phyloP scores from a whole-genome alignment of 768 basidiomycete species.

The Lentinula boryana region DNA sequence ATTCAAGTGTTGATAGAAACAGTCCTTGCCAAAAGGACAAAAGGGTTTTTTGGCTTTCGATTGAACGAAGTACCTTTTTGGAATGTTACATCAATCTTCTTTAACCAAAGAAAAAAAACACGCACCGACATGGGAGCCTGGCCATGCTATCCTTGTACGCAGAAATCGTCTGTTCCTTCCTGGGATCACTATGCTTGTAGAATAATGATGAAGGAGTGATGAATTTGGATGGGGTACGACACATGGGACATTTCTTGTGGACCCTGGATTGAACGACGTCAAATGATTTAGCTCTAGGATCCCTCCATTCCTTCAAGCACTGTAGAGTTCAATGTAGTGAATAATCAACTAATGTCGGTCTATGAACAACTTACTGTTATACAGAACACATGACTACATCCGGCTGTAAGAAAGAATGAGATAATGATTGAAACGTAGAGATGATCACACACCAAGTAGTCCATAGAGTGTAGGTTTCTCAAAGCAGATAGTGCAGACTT shows the following conservation, averaged over 20 bases:
- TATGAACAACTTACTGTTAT: slow-evolving; percentile 40
- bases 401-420: slow-evolving; percentile 31
- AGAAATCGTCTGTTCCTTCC: slow-evolving; percentile 45
- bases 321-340: slow-evolving; percentile 19
- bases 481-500: slow-evolving; percentile 66
- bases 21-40: slow-evolving; percentile 78
- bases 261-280: slow-evolving; percentile 51
- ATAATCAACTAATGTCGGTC: neutral
- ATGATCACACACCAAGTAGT: slow-evolving; percentile 45
- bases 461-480: slow-evolving; percentile 69
- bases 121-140: slow-evolving; percentile 61
- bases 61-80: slow-evolving; percentile 52
- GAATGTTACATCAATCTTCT: neutral
- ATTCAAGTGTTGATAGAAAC: slow-evolving; percentile 72
- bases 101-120: slow-evolving; percentile 3
- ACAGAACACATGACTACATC: slow-evolving; percentile 78
- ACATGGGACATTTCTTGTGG: slow-evolving; percentile 77
- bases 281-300: slow-evolving; percentile 42
- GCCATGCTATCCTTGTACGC: slow-evolving; percentile 73
- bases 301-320: slow-evolving; percentile 81
- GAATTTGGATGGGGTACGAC: slow-evolving; percentile 59
- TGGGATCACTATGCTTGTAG: slow-evolving; percentile 45
- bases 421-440: slow-evolving; percentile 8
- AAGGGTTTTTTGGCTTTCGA: slow-evolving; percentile 44
- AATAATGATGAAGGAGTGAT: slow-evolving; percentile 72